A percentile compares a stretch with the other conserved stretches of the same genome.
Conservation (phyloP, 805 yeast genomes). For the Candida manassasensis region DNA sequence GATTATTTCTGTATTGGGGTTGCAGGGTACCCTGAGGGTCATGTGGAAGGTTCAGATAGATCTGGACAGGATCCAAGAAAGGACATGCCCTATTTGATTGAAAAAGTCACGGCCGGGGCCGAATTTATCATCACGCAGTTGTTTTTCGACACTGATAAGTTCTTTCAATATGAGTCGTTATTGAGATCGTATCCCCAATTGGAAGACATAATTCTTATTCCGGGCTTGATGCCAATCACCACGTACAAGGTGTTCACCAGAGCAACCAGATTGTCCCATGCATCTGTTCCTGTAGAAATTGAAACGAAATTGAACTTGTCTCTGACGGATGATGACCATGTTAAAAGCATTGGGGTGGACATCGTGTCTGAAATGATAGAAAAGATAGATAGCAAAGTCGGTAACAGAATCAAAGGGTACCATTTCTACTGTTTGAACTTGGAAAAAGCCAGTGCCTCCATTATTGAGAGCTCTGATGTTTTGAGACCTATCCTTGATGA, state of each 20-base stretch:
- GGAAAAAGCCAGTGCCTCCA: constrained; percentile 87
- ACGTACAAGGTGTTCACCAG: constrained; percentile 78
- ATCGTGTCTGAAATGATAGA: constrained; percentile 60
- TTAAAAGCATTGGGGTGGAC: constrained; percentile 79
- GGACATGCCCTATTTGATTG: constrained; percentile 77
- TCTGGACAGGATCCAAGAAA: constrained; percentile 57
- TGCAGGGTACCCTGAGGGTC: constrained; percentile 98
- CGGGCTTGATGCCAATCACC: constrained; percentile 90
- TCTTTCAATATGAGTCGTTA: constrained; percentile 56
- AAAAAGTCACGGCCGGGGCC: constrained; percentile 91
- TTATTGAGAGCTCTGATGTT: constrained; percentile 59
- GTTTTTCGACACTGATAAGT: constrained; percentile 82
- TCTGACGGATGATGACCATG: constrained; percentile 66
- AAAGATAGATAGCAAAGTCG: constrained; percentile 48
- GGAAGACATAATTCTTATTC: constrained; percentile 56
- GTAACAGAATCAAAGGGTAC: constrained; percentile 66
- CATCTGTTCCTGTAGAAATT: constrained; percentile 63
- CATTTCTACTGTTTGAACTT: constrained; percentile 91
- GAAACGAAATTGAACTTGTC: constrained; percentile 51
- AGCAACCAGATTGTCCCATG: constrained; percentile 86
- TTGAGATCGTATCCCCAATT: constrained; percentile 42
- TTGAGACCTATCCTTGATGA: constrained; percentile 43
- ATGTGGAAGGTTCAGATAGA: constrained; percentile 77
- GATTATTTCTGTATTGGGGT: constrained; percentile 91
- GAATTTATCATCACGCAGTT: constrained; percentile 88